phyloP scores from a whole-genome alignment of 257 asterid genomes.

The Ehretia macrophylla region DNA sequence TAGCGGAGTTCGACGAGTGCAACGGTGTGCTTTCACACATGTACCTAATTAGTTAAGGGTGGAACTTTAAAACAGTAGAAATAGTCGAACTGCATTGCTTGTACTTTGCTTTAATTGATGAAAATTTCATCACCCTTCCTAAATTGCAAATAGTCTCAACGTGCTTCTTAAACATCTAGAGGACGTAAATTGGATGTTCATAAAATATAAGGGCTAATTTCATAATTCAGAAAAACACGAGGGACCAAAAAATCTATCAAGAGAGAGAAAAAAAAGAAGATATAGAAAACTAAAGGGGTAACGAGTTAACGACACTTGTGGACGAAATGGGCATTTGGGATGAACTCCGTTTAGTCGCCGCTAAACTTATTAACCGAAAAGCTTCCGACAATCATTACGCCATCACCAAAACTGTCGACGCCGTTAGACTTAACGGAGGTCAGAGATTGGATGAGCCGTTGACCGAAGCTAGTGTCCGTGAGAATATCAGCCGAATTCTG shows the following conservation, averaged over 20 bases:
- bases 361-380: slow-evolving; percentile 18
- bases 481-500: slow-evolving; percentile 27
- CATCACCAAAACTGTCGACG: slow-evolving; percentile 12
- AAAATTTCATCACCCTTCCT: too few species aligned
- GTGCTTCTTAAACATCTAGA: too few species aligned
- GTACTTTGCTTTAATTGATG: too few species aligned
- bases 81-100: too few species aligned
- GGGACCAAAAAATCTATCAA: not conserved
- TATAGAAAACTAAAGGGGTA: not conserved
- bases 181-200: too few species aligned
- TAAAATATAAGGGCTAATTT: not conserved
- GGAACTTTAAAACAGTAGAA: too few species aligned
- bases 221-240: not conserved
- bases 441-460: slow-evolving; percentile 25
- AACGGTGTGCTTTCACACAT: too few species aligned
- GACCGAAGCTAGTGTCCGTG: slow-evolving; percentile 36
- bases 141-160: too few species aligned
- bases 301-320: not conserved
- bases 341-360: slow-evolving; percentile 23
- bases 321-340: slow-evolving; percentile 27
- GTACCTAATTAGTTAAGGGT: too few species aligned
- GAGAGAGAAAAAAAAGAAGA: not conserved
- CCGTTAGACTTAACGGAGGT: slow-evolving; percentile 11
- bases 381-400: slow-evolving; percentile 3
- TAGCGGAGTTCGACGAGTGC: too few species aligned